A percentile compares a stretch with the other conserved stretches of the same genome.
Evolutionary conservation across 225 moss, liverwort and hornwort species (phyloP).

Genomic region (Climacium dendroides): DNA sequence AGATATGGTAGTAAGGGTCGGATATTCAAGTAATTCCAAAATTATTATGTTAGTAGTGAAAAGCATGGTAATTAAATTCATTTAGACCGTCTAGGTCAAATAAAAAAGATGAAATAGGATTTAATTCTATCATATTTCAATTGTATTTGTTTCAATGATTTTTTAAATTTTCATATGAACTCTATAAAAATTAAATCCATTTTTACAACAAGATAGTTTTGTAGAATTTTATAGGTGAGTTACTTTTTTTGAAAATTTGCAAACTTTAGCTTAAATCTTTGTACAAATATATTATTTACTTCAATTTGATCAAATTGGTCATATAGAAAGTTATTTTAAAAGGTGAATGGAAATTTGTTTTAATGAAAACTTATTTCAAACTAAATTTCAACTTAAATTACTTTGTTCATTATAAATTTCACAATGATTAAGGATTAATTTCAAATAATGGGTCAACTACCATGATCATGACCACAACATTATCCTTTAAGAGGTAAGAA

Average conservation of each 20-base stretch:
- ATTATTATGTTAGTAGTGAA: background rate
- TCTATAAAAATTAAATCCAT: background rate
- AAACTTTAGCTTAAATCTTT: background rate
- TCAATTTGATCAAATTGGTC: background rate
- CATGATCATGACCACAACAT: background rate
- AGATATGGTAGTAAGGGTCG: rapidly evolving
- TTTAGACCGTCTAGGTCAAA: rapidly evolving
- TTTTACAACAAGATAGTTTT: too few species aligned
- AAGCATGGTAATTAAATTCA: rapidly evolving
- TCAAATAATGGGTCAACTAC: background rate
- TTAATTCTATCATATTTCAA: rapidly evolving
- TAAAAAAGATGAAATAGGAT: background rate
- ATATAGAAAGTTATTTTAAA: background rate
- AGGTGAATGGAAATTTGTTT: background rate
- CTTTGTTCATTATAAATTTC: background rate
- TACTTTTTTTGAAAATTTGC: background rate
- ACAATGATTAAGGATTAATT: rapidly evolving
- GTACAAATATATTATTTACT: background rate
- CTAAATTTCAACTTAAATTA: background rate
- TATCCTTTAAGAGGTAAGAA: background rate
- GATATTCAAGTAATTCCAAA: background rate
- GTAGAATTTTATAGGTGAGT: too few species aligned
- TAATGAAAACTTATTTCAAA: background rate
- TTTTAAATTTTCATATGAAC: too few species aligned
- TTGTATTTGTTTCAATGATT: background rate